Base-by-base conservation (phyloP, 805 yeast genomes). In the Cyberlindnera xylosilytica region DNA sequence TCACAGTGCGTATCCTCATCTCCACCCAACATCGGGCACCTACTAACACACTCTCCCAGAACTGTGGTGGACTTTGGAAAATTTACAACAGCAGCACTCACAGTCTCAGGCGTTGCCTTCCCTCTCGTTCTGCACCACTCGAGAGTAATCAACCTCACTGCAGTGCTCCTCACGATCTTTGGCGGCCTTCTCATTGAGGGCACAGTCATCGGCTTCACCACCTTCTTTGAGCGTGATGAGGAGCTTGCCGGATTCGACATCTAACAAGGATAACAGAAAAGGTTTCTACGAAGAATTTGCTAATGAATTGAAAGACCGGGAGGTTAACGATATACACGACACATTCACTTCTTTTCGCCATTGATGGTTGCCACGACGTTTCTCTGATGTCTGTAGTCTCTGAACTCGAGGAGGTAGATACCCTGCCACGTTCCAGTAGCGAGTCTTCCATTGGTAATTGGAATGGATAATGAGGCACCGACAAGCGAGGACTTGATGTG, bases 371-470 rank as follows among this genome's bases (percentile, higher is more conserved):
- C 90, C 11, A 86, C 80, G 20, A 85, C 65, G 41, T 73, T 73
- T 54, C 95, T 72, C 8, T 80, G 63, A 55, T 86, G 91, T 51
- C 67, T 64, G 60, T 77, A 73, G 35, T 70, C 69, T 53, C 95
- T 72, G 63, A 87, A 86, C 59, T 86, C 95, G 55, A 85, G 69
- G 38, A 83, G 66, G 70, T 84, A 86, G 32, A 87, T 73, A 0
- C 93, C 95, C 58, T 86, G 95, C 95, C 95, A 87, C 0, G 93
- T 86, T 2, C 95, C 95, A 0, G 81, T 70, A 1, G 81, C 82
- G 42, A 86, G 64, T 26, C 68, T 59, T 1, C 95, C 95, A 53
- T 84, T 75, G 18, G 71, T 58, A 37, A 86, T 84, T 2, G 95
- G 95, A 33, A 86, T 77, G 4, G 76, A 68, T 20, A 86, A 64